phyloP scores from a whole-genome alignment of 441 rosid species.

The Arabidopsis hybrid region DNA sequence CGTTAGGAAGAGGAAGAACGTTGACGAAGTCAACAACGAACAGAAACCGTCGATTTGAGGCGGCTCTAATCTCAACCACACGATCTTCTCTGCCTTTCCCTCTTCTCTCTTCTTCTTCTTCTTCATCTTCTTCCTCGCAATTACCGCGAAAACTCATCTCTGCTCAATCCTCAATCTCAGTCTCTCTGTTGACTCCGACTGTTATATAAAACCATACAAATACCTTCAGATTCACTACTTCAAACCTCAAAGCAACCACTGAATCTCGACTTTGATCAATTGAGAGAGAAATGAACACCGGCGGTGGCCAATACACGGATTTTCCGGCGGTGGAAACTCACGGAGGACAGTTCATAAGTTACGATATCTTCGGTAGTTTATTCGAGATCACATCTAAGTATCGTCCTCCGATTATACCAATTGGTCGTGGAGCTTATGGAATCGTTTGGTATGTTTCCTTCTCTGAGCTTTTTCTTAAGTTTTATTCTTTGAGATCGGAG shows the following conservation, averaged over 20 bases:
- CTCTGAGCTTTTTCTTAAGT: not conserved
- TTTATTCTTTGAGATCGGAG: not conserved
- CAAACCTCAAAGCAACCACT: slow-evolving; percentile 8
- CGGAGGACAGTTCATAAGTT: slow-evolving; percentile 75
- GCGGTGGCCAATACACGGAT: slow-evolving; percentile 63
- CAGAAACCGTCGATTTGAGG: slow-evolving; percentile 57
- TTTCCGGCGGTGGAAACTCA: slow-evolving; percentile 75
- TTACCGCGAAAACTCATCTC: slow-evolving; percentile 46
- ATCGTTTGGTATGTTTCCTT: slow-evolving; percentile 77
- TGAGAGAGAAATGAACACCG: slow-evolving; percentile 42
- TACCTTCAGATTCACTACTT: slow-evolving; percentile 31
- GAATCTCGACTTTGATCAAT: slow-evolving; percentile 36
- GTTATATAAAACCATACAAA: not conserved
- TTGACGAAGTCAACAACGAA: slow-evolving; percentile 40
- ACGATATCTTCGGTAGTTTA: slow-evolving; percentile 79
- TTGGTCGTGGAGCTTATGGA: slow-evolving; percentile 98
- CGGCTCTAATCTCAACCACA: slow-evolving; percentile 69
- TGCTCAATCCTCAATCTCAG: slow-evolving; percentile 16
- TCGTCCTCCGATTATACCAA: slow-evolving; percentile 88
- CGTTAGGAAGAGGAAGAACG: slow-evolving; percentile 43
- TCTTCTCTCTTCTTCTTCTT: slow-evolving; percentile 22
- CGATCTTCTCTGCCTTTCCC: slow-evolving; percentile 13
- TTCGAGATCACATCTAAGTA: slow-evolving; percentile 90
- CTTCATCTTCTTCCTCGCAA: slow-evolving; percentile 56
- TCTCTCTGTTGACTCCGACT: slow-evolving; percentile 16